Base-by-base conservation (phyloP, 495 filamentous ascomycete species). In the Penicillium tannophilum region DNA sequence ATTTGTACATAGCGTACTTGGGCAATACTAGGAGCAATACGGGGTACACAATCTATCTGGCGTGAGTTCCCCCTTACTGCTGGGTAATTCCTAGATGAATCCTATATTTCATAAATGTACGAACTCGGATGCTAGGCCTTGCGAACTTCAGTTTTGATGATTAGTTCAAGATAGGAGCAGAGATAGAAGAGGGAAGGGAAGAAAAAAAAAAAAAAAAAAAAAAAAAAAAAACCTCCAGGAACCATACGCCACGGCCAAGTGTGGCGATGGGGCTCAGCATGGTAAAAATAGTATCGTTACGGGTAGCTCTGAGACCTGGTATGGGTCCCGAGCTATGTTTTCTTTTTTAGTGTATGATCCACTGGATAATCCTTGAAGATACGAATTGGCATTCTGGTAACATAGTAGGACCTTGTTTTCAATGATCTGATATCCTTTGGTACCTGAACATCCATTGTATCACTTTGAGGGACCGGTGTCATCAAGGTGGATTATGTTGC, bases 241-340 rank as follows among this genome's bases (percentile, higher is more conserved):
- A 41, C 14, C 39, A 41, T 41, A 41, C 39, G 39, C 39, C 39
- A 41, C 39, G 28, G 28, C 28, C 16, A 16, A 6, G 14, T n/a
- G 39, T 41, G 39, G 39, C 39, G 39, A 41, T 41, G 39, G 39
- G 39, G 39, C 39, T 41, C 39, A 41, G 39, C 39, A 41, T 41
- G 12, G 39, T 41, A 41, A 41, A 41, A 41, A 41, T 41, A 41
- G 39, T 41, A 41, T 41, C 39, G 39, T 41, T 41, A 16, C 39
- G 39, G 39, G 39, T 41, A 41, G 39, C 16, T 41, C 39, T 41
- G 39, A 41, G 39, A 41, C 39, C 39, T 41, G 39, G 39, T 6
- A 41, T 41, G 33, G 33, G 33, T 36, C 33, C 39, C 39, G 14
- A 6, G 39, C 39, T 41, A n/a, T n/a, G 14, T 41, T 41, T n/a